These are phyloP conservation scores for Acacia melanoxylon DNA, from an alignment of 306 rosid genomes.

Conservation along the genomic window DNA sequence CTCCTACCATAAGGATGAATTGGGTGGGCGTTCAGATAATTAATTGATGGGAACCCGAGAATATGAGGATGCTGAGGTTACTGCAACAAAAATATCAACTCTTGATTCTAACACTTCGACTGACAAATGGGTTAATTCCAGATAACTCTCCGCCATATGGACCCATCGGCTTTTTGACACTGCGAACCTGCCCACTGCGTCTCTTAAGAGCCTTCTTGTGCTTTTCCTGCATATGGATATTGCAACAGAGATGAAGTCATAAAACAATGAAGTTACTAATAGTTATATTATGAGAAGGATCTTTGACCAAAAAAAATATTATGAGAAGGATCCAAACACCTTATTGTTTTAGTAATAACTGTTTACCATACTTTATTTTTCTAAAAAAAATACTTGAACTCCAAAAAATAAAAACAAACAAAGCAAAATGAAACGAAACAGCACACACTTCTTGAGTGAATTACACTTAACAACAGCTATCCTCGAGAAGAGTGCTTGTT, in stretches of 20 bases:
- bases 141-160: constrained; percentile 77
- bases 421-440: no score
- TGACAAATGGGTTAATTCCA: constrained; percentile 71
- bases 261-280: background rate
- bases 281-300: background rate
- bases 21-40: background rate
- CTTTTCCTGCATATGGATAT: constrained; percentile 56
- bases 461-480: no score
- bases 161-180: constrained; percentile 50
- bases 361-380: background rate
- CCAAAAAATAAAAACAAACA: background rate
- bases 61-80: background rate
- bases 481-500: constrained; percentile 1
- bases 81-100: constrained; percentile 30
- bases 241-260: constrained; percentile 3
- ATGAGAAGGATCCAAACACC: background rate
- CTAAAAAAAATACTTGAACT: background rate
- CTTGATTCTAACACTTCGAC: constrained; percentile 73
- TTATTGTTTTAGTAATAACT: background rate
- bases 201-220: constrained; percentile 63
- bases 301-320: no score
- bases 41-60: background rate
- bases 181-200: constrained; percentile 72
- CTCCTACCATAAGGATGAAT: background rate
- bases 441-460: no score